Base-by-base conservation (phyloP, 108 stramenopile species). In the Fragilaria crotonensis region DNA sequence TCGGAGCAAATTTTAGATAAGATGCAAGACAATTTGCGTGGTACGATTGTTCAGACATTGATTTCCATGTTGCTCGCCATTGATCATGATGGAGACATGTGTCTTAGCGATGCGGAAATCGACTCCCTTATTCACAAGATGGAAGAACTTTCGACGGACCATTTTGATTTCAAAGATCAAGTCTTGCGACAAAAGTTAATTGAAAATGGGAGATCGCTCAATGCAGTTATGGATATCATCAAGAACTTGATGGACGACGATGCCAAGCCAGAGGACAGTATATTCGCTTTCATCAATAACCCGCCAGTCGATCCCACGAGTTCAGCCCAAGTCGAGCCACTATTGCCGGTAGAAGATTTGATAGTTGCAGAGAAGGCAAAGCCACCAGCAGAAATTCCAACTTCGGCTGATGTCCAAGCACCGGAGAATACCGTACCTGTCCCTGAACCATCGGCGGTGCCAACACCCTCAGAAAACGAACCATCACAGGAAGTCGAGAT, bases 171-270 rank as follows among this genome's bases (percentile, higher is more conserved):
- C 4, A 59, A 67, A 2, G 65, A 76, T 28, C 52, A 59, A 9
- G 25, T 23, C 2, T 28, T 76, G 1, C 31, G 52, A 28, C 22
- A 59, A 45, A 33, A 45, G 2, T 63, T 76, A 30, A 60, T 67
- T 25, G 46, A 67, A 9, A 46, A 70, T 33, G 75, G 75, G 58
- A 25, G 75, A 59, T 49, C 46, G 11, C 19, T 76, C 22, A 54
- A 60, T 54, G 73, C 70, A 51, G 70, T 86, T 11, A 86, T 86
- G 85, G 85, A 78, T 52, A 66, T 85, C 17, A 67, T 79, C 32
- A 70, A 71, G 57, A 76, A 80, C 45, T 33, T 80, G 22, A 58
- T 83, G 48, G 46, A 60, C 31, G 70, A 78, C 33, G 74, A 83
- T 22, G 32, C 67, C 25, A 41, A 63, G 1, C 57, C 32, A 30